Evolutionary conservation across 1,284 basidiomycete genomes (phyloP).

Genomic region (Moesziomyces aphidis): DNA sequence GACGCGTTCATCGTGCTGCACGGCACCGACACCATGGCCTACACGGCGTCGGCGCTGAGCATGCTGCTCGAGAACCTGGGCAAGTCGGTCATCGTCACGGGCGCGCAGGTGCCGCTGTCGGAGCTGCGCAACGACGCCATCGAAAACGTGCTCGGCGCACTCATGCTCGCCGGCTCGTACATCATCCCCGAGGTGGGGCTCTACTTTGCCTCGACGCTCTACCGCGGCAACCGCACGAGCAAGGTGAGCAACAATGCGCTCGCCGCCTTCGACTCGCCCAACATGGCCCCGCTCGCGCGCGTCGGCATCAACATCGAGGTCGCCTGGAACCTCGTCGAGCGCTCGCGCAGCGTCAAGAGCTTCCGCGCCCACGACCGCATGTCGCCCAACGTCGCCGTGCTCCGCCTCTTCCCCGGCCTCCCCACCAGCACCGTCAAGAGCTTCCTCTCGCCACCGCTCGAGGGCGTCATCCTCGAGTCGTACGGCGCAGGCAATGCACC

Average conservation of each 20-base stretch:
- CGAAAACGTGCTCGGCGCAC: conserved; percentile 76
- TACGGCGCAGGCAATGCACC: conserved; percentile 81
- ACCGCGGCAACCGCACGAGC: conserved; percentile 81
- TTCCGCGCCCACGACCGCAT: conserved; percentile 80
- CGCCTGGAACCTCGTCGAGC: conserved; percentile 69
- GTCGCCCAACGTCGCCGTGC: conserved; percentile 55
- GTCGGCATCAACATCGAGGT: conserved; percentile 85
- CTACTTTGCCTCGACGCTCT: conserved; percentile 89
- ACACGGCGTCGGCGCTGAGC: conserved; percentile 69
- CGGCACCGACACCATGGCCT: conserved; percentile 76
- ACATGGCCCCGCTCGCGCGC: conserved; percentile 82
- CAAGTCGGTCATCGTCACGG: conserved; percentile 86
- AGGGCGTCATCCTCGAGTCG: conserved; percentile 81
- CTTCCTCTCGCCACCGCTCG: conserved; percentile 59
- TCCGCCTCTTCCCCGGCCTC: conserved; percentile 87
- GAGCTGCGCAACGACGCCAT: conserved; percentile 83
- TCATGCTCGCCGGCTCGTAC: conserved; percentile 88
- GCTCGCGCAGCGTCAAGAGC: conserved; percentile 79
- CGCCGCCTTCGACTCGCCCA: conserved; percentile 86
- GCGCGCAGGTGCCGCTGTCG: conserved; percentile 90
- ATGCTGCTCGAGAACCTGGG: conserved; percentile 91
- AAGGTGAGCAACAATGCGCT: conserved; percentile 88
- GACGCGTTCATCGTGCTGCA: conserved; percentile 92
- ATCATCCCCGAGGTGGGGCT: conserved; percentile 83
- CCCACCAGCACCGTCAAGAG: conserved; percentile 55